Evolutionary conservation across 495 filamentous ascomycete genomes (phyloP).

Genomic region (Lasiosphaeria hispida): DNA sequence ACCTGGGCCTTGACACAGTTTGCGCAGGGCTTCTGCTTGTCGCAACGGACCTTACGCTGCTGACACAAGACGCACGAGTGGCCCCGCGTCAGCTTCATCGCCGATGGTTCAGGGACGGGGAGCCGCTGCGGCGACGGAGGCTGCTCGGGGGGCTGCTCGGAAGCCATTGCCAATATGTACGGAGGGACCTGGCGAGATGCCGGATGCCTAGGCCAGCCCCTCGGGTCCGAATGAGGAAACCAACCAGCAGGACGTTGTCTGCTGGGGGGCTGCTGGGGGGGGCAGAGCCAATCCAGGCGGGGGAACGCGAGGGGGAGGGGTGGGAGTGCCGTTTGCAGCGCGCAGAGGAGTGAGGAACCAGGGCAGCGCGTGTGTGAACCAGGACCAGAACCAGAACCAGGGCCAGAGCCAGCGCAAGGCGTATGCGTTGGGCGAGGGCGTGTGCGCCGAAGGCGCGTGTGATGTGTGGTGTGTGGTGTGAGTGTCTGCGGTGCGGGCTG

Average conservation of each 20-base stretch:
- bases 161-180: constrained; percentile 24
- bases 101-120: constrained; percentile 33
- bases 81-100: constrained; percentile 50
- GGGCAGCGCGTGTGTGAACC: too few species aligned
- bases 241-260: neutral
- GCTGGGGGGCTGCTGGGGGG: neutral
- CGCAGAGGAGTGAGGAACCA: too few species aligned
- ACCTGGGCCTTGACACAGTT: constrained; percentile 61
- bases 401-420: too few species aligned
- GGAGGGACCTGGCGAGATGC: constrained; percentile 7
- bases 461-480: neutral
- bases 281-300: neutral
- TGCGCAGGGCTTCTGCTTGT: constrained; percentile 62
- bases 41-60: constrained; percentile 66
- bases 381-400: too few species aligned
- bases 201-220: constrained; percentile 10
- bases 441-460: too few species aligned
- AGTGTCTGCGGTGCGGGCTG: neutral
- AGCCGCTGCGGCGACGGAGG: constrained; percentile 34
- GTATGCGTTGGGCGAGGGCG: too few species aligned
- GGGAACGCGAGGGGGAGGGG: neutral
- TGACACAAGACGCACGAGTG: constrained; percentile 66
- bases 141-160: constrained; percentile 33
- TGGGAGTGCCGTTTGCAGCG: neutral
- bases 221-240: constrained; percentile 20